Percentiles rank a stretch among this genome's conserved stretches.
These are phyloP conservation scores for Collybiopsis confluens DNA, from an alignment of 768 basidiomycete genomes.

Conservation along the genomic window DNA sequence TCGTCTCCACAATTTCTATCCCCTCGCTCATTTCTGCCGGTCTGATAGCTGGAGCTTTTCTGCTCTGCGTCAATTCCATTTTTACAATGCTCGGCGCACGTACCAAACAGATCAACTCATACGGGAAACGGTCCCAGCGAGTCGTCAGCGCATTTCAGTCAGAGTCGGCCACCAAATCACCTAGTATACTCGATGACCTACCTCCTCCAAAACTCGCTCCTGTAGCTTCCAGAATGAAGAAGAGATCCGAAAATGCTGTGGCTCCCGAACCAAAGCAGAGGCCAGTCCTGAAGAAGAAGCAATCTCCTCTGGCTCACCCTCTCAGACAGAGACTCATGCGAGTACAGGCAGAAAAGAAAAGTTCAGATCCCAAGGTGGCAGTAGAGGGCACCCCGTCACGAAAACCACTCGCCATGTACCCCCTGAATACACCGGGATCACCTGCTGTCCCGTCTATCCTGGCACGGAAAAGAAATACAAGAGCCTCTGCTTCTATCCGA, in stretches of 20 bases:
- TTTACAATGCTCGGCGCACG: conserved; percentile 49
- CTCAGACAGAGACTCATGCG: conserved; percentile 7
- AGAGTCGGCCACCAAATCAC: conserved; percentile 22
- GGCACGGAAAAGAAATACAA: conserved; percentile 19
- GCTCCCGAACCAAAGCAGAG: conserved; percentile 34
- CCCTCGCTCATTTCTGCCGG: conserved; percentile 11
- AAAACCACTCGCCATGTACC: conserved; percentile 35
- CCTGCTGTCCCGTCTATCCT: conserved; percentile 28
- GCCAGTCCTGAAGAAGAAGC: conserved; percentile 16
- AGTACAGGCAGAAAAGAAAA: background rate
- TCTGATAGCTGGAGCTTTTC: background rate
- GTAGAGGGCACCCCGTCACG: conserved; percentile 18
- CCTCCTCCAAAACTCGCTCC: conserved; percentile 33
- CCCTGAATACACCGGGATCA: conserved; percentile 31
- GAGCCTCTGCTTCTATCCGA: conserved; percentile 16
- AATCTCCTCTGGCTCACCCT: conserved; percentile 6
- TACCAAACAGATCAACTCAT: conserved; percentile 63
- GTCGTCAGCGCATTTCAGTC: conserved; percentile 46
- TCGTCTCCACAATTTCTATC: conserved; percentile 12
- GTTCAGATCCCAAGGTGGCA: conserved; percentile 5
- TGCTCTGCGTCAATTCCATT: conserved; percentile 1
- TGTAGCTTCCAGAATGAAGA: conserved; percentile 43
- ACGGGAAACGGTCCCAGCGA: conserved; percentile 60
- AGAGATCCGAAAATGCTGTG: conserved; percentile 33
- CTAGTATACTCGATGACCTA: conserved; percentile 40